Conservation (phyloP, 352 stramenopile species). For the Pythium oligandrum region DNA sequence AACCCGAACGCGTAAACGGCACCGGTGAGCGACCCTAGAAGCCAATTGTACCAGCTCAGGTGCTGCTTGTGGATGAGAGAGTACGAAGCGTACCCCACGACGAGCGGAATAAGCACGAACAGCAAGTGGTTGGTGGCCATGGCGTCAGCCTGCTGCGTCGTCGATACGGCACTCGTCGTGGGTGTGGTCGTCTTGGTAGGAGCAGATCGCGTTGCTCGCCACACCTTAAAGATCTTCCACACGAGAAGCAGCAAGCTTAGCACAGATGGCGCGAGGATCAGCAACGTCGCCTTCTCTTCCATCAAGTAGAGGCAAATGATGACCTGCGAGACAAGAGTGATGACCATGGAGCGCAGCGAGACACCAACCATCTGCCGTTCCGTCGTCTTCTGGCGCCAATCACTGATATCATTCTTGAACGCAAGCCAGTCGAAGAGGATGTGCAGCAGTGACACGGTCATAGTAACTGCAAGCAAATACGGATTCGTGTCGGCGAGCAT, state of each 20-base stretch:
- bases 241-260: conserved; percentile 77
- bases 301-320: conserved; percentile 96
- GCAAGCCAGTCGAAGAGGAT: conserved; percentile 98
- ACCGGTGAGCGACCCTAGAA: conserved; percentile 83
- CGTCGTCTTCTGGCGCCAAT: conserved; percentile 93
- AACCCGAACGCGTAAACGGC: conserved; percentile 90
- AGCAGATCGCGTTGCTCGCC: conserved; percentile 24
- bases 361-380: conserved; percentile 89
- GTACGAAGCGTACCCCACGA: conserved; percentile 77
- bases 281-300: conserved; percentile 91
- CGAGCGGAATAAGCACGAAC: conserved; percentile 65
- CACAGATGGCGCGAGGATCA: conserved; percentile 82
- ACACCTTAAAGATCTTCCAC: conserved; percentile 86
- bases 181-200: conserved; percentile 18
- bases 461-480: conserved; percentile 91
- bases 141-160: conserved; percentile 67
- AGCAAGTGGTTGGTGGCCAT: conserved; percentile 84
- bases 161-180: conserved; percentile 22
- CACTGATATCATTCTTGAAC: conserved; percentile 97
- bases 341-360: conserved; percentile 88
- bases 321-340: conserved; percentile 91
- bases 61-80: conserved; percentile 83
- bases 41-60: conserved; percentile 76
- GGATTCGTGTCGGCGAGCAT: conserved; percentile 94
- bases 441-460: conserved; percentile 95